A percentile compares a stretch with the other conserved stretches of the same genome.
phyloP scores from a whole-genome alignment of 495 filamentous ascomycete genomes.

The Penicilliopsis zonata region DNA sequence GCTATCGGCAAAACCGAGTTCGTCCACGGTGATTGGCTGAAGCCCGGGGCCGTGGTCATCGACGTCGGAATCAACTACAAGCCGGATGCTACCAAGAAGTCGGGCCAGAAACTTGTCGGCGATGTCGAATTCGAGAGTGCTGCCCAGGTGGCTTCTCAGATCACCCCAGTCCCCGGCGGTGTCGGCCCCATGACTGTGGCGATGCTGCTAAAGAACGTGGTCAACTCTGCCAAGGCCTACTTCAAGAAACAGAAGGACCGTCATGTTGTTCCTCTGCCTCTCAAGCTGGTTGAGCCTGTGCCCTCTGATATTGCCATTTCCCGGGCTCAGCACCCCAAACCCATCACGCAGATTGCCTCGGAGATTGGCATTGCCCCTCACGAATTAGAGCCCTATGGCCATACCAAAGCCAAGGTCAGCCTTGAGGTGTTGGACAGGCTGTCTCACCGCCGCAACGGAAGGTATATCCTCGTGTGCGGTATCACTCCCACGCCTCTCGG shows the following conservation, averaged over 20 bases:
- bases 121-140: slow-evolving; percentile 91
- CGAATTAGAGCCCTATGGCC: slow-evolving; percentile 88
- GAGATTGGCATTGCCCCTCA: slow-evolving; percentile 78
- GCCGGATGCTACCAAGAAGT: slow-evolving; percentile 86
- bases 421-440: slow-evolving; percentile 71
- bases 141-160: slow-evolving; percentile 77
- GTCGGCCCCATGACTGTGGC: slow-evolving; percentile 98
- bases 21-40: slow-evolving; percentile 90
- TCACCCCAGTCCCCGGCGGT: slow-evolving; percentile 93
- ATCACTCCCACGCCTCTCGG: slow-evolving; percentile 97
- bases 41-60: slow-evolving; percentile 86
- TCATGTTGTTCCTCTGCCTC: slow-evolving; percentile 62
- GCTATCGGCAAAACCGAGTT: slow-evolving; percentile 83
- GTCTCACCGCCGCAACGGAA: slow-evolving; percentile 73
- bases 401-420: slow-evolving; percentile 90
- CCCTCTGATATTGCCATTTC: slow-evolving; percentile 93
- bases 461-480: slow-evolving; percentile 84
- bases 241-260: slow-evolving; percentile 73
- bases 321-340: slow-evolving; percentile 77
- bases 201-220: slow-evolving; percentile 89
- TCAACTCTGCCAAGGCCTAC: slow-evolving; percentile 65
- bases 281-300: slow-evolving; percentile 63
- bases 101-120: slow-evolving; percentile 83
- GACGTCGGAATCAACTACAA: slow-evolving; percentile 98
- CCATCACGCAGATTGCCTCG: slow-evolving; percentile 67